phyloP scores from a whole-genome alignment of 1,284 basidiomycete genomes.

The Agroathelia rolfsii region DNA sequence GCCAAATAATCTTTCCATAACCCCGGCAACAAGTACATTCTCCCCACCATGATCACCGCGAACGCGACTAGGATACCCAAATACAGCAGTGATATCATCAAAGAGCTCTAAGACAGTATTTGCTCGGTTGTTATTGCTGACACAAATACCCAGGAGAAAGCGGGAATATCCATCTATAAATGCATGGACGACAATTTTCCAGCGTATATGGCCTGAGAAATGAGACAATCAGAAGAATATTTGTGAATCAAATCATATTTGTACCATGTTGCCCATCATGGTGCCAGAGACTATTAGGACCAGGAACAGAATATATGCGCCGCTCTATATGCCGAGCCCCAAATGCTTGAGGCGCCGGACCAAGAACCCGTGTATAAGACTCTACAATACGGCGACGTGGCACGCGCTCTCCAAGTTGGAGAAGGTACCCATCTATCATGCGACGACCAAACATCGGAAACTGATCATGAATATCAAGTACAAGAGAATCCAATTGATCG shows the following conservation, averaged over 20 bases:
- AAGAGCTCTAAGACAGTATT: constrained; percentile 22
- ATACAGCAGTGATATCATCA: constrained; percentile 10
- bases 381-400: constrained; percentile 10
- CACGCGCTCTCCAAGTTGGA: constrained; percentile 10
- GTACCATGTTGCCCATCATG: constrained; percentile 26
- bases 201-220: constrained; percentile 15
- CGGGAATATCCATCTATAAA: constrained; percentile 28
- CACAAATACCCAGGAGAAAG: constrained; percentile 21
- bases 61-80: constrained; percentile 20
- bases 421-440: constrained; percentile 15
- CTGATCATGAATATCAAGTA: constrained; percentile 6
- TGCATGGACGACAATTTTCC: constrained; percentile 27
- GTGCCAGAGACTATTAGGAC: constrained; percentile 24
- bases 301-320: constrained; percentile 18
- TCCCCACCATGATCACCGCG: constrained; percentile 26
- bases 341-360: constrained; percentile 7
- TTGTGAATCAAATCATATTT: background rate
- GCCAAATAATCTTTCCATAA: constrained; percentile 14
- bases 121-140: constrained; percentile 21
- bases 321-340: constrained; percentile 8
- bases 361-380: constrained; percentile 11
- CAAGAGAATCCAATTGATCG: constrained; percentile 12
- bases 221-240: background rate
- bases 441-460: constrained; percentile 14
- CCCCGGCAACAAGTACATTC: constrained; percentile 19